Conservation (phyloP, 78 protist genomes). For the Anaeramoeba ignava region DNA sequence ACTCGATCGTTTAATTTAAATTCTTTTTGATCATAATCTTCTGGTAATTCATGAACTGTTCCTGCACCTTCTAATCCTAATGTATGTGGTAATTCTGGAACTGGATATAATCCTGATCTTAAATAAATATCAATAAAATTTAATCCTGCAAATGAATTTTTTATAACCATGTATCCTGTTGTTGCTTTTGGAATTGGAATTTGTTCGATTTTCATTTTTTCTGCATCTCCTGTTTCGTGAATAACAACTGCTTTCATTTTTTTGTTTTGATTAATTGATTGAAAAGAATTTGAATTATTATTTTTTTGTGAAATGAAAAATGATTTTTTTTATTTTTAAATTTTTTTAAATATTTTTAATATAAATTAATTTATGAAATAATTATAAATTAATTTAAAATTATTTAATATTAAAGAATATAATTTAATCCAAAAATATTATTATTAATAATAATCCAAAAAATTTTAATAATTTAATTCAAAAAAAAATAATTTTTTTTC, state of each 20-base stretch:
- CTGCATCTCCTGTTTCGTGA: not conserved
- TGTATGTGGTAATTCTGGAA: not conserved
- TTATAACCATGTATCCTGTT: not conserved
- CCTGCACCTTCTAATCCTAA: not conserved
- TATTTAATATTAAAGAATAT: too few species aligned
- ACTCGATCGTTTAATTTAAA: not conserved
- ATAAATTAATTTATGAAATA: too few species aligned
- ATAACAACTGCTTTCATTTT: constrained; percentile 3
- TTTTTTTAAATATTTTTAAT: too few species aligned
- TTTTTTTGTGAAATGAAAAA: too few species aligned
- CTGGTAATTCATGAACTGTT: not conserved
- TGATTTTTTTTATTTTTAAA: too few species aligned
- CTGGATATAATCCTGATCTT: not conserved
- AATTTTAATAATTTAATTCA: too few species aligned
- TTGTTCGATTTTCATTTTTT: not conserved
- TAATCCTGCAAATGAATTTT: not conserved
- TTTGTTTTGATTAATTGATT: too few species aligned
- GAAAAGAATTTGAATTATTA: too few species aligned
- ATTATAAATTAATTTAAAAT: too few species aligned
- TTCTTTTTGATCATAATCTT: not conserved
- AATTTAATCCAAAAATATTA: too few species aligned
- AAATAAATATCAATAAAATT: not conserved
- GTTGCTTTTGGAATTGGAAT: not conserved
- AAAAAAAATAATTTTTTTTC: too few species aligned
- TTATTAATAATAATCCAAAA: too few species aligned